Evolutionary conservation across 352 stramenopile genomes (phyloP).

Genomic region (Saprolegnia parasitica): DNA sequence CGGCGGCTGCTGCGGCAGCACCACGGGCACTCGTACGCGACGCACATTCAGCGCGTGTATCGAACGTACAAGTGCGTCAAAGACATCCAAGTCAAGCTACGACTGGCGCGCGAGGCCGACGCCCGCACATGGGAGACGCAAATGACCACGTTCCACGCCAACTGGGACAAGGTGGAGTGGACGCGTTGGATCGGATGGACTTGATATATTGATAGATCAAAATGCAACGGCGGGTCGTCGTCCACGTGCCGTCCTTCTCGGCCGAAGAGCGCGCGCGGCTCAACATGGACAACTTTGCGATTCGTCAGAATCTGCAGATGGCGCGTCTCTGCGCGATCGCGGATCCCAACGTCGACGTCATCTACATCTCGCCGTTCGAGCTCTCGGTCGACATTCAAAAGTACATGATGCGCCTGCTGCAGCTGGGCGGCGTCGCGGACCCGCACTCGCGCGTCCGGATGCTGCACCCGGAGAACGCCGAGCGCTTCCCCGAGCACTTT

Average conservation of each 20-base stretch:
- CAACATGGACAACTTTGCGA: slow-evolving; percentile 54
- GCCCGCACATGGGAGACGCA: slow-evolving; percentile 40
- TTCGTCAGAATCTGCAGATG: slow-evolving; percentile 82
- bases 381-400: slow-evolving; percentile 65
- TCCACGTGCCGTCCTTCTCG: slow-evolving; percentile 82
- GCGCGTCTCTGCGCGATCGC: slow-evolving; percentile 60
- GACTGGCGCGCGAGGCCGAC: slow-evolving; percentile 38
- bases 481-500: slow-evolving; percentile 74
- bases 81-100: slow-evolving; percentile 40
- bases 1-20: slow-evolving; percentile 45
- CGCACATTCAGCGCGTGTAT: slow-evolving; percentile 58
- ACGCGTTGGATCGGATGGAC: not conserved
- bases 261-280: slow-evolving; percentile 63
- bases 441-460: slow-evolving; percentile 66
- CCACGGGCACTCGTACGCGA: slow-evolving; percentile 41
- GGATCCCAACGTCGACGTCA: slow-evolving; percentile 73
- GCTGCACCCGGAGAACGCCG: slow-evolving; percentile 75
- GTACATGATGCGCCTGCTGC: slow-evolving; percentile 82
- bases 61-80: slow-evolving; percentile 46
- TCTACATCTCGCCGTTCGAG: slow-evolving; percentile 86
- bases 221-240: slow-evolving; percentile 48
- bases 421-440: slow-evolving; percentile 64
- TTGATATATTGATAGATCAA: slow-evolving; percentile 34
- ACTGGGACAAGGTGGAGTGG: slow-evolving; percentile 43
- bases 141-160: slow-evolving; percentile 44